These are phyloP conservation scores for Casuarina cunninghamiana DNA, from an alignment of 306 rosid species.

Conservation along the genomic window DNA sequence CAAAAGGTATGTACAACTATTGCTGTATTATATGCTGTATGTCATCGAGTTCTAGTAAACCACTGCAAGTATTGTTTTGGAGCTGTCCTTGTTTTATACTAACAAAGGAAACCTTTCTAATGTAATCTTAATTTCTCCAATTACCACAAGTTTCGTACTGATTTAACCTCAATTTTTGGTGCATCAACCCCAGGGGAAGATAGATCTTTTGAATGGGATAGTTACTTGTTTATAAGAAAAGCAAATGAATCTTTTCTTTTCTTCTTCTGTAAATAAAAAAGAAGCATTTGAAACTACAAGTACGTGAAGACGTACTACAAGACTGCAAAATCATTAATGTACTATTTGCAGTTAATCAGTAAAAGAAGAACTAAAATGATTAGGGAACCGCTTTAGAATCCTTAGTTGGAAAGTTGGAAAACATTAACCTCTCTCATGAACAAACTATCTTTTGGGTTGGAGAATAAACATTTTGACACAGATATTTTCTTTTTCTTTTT, in stretches of 20 bases:
- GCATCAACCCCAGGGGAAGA: background rate
- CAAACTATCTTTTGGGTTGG: background rate
- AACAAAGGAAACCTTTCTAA: background rate
- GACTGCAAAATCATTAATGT: background rate
- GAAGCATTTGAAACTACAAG: background rate
- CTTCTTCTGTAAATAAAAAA: background rate
- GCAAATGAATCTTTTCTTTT: background rate
- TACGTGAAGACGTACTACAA: background rate
- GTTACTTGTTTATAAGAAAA: no score
- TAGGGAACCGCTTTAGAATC: background rate
- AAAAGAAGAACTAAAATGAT: background rate
- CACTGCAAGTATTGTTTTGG: background rate
- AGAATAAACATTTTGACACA: background rate
- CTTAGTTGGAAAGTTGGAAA: background rate
- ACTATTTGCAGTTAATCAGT: background rate
- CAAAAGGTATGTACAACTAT: conserved; percentile 51
- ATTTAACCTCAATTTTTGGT: background rate
- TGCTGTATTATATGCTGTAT: conserved; percentile 9
- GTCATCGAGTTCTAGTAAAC: background rate
- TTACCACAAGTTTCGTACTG: background rate
- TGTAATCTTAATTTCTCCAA: background rate
- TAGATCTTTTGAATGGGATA: background rate
- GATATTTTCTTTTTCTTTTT: background rate
- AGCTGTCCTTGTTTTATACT: background rate
- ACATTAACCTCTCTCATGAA: background rate